phyloP scores from a whole-genome alignment of 345 rosid genomes.

The Linum tenue region DNA sequence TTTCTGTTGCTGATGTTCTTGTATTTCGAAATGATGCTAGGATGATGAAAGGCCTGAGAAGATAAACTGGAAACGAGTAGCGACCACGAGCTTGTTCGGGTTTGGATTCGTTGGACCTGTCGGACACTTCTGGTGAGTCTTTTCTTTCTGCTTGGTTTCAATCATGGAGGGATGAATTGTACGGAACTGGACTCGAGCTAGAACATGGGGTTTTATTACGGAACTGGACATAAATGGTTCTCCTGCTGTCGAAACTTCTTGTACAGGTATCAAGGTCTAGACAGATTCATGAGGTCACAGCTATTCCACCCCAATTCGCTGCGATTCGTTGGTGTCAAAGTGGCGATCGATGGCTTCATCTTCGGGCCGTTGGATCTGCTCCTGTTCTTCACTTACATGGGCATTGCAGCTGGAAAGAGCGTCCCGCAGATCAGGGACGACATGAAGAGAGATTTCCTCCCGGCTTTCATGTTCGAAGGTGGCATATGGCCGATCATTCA shows the following conservation, averaged over 20 bases:
- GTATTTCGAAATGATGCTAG: conserved; percentile 8
- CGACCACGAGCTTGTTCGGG: conserved; percentile 34
- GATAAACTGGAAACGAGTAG: conserved; percentile 32
- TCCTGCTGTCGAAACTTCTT: neutral
- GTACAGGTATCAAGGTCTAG: conserved; percentile 33
- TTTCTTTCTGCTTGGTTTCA: neutral
- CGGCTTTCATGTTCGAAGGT: conserved; percentile 27
- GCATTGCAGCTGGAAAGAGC: conserved; percentile 31
- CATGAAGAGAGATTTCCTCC: conserved; percentile 27
- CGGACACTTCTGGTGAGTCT: conserved; percentile 30
- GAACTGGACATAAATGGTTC: too few relatives aligned
- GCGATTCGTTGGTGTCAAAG: conserved; percentile 27
- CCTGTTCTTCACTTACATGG: conserved; percentile 32
- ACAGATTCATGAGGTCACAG: conserved; percentile 20
- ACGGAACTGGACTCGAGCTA: too few relatives aligned
- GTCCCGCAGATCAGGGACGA: conserved; percentile 25
- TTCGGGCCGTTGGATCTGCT: conserved; percentile 35
- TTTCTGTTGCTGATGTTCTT: neutral
- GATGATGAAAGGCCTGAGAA: conserved; percentile 15
- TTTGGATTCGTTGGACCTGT: conserved; percentile 36
- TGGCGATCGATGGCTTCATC: conserved; percentile 24
- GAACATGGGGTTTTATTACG: too few relatives aligned
- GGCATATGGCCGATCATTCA: conserved; percentile 31
- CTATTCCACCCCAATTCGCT: conserved; percentile 26
- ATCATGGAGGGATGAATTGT: too few relatives aligned